These are phyloP conservation scores for Gossypium ekmanianum DNA, from an alignment of 345 rosid genomes.

Conservation along the genomic window DNA sequence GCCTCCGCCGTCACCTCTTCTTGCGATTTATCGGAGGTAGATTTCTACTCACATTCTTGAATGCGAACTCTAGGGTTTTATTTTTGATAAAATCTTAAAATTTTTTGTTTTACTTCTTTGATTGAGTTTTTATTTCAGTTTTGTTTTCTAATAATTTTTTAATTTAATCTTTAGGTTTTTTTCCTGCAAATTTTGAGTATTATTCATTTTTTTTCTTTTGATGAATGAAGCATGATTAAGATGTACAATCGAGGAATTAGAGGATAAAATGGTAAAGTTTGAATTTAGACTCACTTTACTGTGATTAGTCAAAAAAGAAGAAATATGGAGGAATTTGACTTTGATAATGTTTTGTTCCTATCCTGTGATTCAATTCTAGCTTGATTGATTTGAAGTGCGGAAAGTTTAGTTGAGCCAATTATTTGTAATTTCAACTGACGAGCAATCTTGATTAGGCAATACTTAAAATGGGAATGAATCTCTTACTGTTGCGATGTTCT, in stretches of 20 bases:
- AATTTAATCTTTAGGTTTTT: constrained; percentile 35
- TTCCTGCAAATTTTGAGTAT: constrained; percentile 10
- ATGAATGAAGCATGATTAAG: constrained; percentile 35
- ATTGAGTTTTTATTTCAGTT: constrained; percentile 23
- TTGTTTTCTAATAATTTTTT: constrained; percentile 25
- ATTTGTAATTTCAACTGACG: not conserved
- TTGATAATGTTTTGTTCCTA: not conserved
- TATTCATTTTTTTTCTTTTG: constrained; percentile 14
- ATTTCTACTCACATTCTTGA: constrained; percentile 27
- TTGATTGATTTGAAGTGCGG: constrained; percentile 2
- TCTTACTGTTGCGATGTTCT: not conserved
- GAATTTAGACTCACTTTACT: constrained; percentile 6
- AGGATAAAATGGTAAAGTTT: constrained; percentile 22
- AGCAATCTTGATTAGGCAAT: constrained; percentile 2
- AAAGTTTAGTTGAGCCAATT: not conserved
- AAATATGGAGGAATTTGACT: not conserved
- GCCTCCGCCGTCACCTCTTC: constrained; percentile 12
- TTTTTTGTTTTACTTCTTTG: not conserved
- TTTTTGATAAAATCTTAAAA: not conserved
- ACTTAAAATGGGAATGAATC: constrained; percentile 1
- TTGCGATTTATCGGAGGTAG: constrained; percentile 36
- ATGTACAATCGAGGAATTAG: constrained; percentile 26
- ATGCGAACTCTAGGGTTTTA: constrained; percentile 36
- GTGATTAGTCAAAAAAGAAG: not conserved
- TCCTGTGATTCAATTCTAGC: not conserved